Evolutionary conservation across 768 basidiomycete genomes (phyloP).

Genomic region (Tricholomella constricta): DNA sequence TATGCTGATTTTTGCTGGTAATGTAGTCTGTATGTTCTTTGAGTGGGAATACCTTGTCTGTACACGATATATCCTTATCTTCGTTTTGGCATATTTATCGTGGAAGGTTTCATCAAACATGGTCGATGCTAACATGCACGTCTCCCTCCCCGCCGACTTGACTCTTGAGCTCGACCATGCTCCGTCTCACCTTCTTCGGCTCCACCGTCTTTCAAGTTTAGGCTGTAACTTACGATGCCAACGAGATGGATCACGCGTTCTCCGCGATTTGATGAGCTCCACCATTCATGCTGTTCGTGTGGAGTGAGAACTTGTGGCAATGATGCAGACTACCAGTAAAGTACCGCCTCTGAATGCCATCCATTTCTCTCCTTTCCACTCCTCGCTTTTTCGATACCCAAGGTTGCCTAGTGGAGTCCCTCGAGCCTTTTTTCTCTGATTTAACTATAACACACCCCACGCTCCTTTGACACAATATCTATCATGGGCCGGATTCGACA

Average conservation of each 20-base stretch:
- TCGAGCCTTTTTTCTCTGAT: neutral
- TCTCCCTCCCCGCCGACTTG: too few species aligned
- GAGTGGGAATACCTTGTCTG: slow-evolving; percentile 15
- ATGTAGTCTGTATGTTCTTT: slow-evolving; percentile 19
- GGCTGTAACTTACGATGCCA: slow-evolving; percentile 4
- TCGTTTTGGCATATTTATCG: neutral
- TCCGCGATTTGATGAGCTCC: slow-evolving; percentile 1
- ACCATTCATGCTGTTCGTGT: slow-evolving; percentile 10
- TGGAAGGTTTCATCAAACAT: slow-evolving; percentile 4
- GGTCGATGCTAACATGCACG: too few species aligned
- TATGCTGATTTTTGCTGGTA: slow-evolving; percentile 25
- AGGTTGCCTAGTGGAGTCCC: neutral
- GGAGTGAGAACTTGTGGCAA: slow-evolving; percentile 19
- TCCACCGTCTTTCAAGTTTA: neutral
- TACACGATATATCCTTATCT: slow-evolving; percentile 9
- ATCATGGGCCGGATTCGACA: slow-evolving; percentile 9
- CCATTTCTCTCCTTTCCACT: neutral
- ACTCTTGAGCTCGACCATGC: too few species aligned
- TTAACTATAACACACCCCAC: neutral
- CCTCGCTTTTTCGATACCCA: neutral
- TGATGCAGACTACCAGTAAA: slow-evolving; percentile 6
- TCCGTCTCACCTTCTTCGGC: too few species aligned
- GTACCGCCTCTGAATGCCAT: too few species aligned
- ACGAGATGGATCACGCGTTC: neutral
- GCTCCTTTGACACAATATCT: slow-evolving; percentile 8